Base-by-base conservation (phyloP, 495 filamentous ascomycete species). In the Hyphodiscus hymeniophilus region DNA sequence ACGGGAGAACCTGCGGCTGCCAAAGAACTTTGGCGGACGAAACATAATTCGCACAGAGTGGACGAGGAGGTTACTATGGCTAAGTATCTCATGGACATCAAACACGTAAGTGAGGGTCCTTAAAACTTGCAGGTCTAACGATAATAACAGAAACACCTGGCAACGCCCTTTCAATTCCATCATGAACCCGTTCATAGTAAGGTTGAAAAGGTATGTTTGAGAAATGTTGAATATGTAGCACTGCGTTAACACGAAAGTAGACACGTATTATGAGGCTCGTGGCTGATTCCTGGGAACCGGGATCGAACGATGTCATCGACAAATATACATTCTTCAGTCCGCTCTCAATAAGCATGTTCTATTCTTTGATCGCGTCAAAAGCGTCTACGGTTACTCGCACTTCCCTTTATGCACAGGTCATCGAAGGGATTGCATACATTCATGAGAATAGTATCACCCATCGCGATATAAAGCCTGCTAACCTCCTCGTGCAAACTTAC, bases 381-480 rank as follows among this genome's bases (percentile, higher is more conserved):
- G 52, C 52, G 11, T 48, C 54, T 7, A 28, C 22, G 5, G 28
- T 33, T 1, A 52, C 34, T 24, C 55, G 55, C 13, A 50, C 46
- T 3, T 17, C n/a, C 6, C 47, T 54, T 13, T 55, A 55, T 36
- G 32, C 44, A 20, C 55, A 58, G 45, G 47, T 50, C 3, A 42
- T 58, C 1, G 45, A 54, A 38, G 55, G 55, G 6, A 34, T 58
- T 47, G 52, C 47, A 6, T 55, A 45, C 22, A 35, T 55, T 15
- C 52, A 55, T 23, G 20, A 51, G 8, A 45, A 41, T 22, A 38
- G 38, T 42, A 55, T 50, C 15, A 32, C 43, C 11, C 52, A 55
- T 47, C 52, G 52, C 6, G 52, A 53, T 26, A 42, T 53, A 23
- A 57, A 53, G 43, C 54, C 54, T 35, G 44, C 39, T 5, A 57